Evolutionary conservation across 1,284 basidiomycete genomes (phyloP), one percentile per base, ranked within the genome.

Genomic region (Trichosporon coremiiforme): DNA sequence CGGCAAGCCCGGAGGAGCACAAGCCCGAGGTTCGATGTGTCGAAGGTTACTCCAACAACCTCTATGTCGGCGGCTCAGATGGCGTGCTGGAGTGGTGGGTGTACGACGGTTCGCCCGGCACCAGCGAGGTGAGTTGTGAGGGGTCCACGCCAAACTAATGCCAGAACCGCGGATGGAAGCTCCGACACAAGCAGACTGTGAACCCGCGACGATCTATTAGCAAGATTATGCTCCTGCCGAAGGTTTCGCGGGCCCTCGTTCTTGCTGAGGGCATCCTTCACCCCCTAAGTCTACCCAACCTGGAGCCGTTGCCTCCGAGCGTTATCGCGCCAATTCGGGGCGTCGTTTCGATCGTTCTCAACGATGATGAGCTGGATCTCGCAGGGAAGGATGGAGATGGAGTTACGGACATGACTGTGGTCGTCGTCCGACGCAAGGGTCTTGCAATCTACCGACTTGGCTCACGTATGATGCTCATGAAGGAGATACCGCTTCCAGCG

Each of bases 401-500:
- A 3, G n/a, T 65, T 25, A 88, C 89, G 2, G 86, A 89, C 0
- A 87, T 94, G 63, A 91, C 91, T 4, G 87, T 96, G 70, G 92
- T 90, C 72, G 87, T 92, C 2, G 88, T 95, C 69, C 91, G 93
- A 77, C 86, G 91, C 22, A 88, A 80, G 47, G 85, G 87, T 0
- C 88, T 96, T 60, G 87, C 87, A 0, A 84, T 94, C 74, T 93
- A 89, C 75, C 87, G 86, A 33, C 80, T 92, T 62, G 87, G 88
- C 9, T 87, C 90, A 31, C 86, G 87, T 65, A 82, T 92, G 25
- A 81, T 85, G 20, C 88, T 87, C 72, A 84, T 88, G 66, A 91
- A 90, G 85, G 93, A 95, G 80, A 89, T 95, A 2, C 92, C 93
- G 0, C 84, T 94, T 12, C 90, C 89, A 0, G 82, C 86, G 1